A percentile compares a stretch with the other conserved stretches of the same genome.
Conservation (phyloP, 2,329 filamentous ascomycete species). For the Paracoccidioides lutzii region DNA sequence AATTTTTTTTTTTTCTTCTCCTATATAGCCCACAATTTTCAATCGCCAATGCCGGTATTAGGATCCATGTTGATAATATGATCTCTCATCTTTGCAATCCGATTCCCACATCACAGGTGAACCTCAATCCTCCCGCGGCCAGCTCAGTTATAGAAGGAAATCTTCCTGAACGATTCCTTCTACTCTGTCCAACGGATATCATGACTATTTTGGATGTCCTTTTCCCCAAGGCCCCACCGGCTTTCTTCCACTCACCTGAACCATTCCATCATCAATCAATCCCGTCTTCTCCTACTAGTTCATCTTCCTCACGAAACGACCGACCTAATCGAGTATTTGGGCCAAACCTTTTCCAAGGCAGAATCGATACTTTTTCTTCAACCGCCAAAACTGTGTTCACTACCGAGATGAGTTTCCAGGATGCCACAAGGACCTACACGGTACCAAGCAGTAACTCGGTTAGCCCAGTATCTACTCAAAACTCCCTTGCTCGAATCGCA, state of each 20-base stretch:
- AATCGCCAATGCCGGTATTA: conserved; percentile 22
- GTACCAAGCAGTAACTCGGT: conserved; percentile 7
- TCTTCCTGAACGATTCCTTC: conserved; percentile 36
- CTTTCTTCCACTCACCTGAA: conserved; percentile 11
- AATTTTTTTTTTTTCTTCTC: conserved; percentile 47
- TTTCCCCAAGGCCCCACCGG: conserved; percentile 44
- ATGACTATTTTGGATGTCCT: conserved; percentile 69
- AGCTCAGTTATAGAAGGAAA: conserved; percentile 36
- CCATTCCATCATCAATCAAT: conserved; percentile 18
- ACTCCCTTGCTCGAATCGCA: conserved; percentile 21
- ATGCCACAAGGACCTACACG: conserved; percentile 10
- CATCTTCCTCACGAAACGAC: conserved; percentile 13
- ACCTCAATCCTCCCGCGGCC: conserved; percentile 1
- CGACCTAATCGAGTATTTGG: conserved; percentile 15
- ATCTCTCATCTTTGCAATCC: conserved; percentile 18
- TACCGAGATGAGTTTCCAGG: conserved; percentile 19
- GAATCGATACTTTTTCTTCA: conserved; percentile 17
- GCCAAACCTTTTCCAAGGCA: conserved; percentile 23
- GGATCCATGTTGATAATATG: conserved; percentile 27
- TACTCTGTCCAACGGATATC: conserved; percentile 62
- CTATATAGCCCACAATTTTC: conserved; percentile 24
- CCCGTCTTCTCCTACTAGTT: conserved; percentile 17
- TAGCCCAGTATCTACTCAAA: conserved; percentile 13
- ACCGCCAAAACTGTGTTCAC: conserved; percentile 19
- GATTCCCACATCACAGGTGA: conserved; percentile 3